Conservation (phyloP, 306 rosid genomes). For the Fragaria ananassa region DNA sequence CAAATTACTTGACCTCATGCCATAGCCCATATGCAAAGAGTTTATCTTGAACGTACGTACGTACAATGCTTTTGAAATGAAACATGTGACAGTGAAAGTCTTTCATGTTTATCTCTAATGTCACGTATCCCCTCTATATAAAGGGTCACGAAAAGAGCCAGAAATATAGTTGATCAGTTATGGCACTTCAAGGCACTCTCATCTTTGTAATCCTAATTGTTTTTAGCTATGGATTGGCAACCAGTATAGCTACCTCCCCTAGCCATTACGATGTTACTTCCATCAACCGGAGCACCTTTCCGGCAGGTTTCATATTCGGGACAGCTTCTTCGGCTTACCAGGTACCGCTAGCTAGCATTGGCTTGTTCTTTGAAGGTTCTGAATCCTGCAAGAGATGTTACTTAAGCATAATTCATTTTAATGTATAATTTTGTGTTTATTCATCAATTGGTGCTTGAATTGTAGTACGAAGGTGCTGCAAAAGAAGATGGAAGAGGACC, state of each 20-base stretch:
- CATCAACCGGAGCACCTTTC: constrained; percentile 44
- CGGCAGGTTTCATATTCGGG: constrained; percentile 22
- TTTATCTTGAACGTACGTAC: neutral
- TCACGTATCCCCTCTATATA: neutral
- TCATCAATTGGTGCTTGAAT: neutral
- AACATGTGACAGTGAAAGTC: neutral
- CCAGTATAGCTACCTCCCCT: neutral
- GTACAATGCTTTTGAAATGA: neutral
- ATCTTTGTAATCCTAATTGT: constrained; percentile 4
- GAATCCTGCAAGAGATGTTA: neutral
- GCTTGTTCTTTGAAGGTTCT: neutral
- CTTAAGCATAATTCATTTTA: neutral
- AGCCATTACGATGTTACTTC: constrained; percentile 14
- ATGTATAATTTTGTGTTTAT: neutral
- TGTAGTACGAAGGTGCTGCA: constrained; percentile 65
- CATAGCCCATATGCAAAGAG: neutral
- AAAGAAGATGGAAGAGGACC: constrained; percentile 49
- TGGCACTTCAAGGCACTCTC: constrained; percentile 17
- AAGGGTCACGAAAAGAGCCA: neutral
- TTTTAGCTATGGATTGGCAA: neutral
- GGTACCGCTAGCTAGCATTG: neutral
- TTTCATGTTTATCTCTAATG: neutral
- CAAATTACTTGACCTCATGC: neutral
- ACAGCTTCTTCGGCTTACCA: constrained; percentile 21
- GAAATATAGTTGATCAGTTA: neutral